Evolutionary conservation across 1,284 basidiomycete species (phyloP).

Genomic region (Cryptococcus sp.): DNA sequence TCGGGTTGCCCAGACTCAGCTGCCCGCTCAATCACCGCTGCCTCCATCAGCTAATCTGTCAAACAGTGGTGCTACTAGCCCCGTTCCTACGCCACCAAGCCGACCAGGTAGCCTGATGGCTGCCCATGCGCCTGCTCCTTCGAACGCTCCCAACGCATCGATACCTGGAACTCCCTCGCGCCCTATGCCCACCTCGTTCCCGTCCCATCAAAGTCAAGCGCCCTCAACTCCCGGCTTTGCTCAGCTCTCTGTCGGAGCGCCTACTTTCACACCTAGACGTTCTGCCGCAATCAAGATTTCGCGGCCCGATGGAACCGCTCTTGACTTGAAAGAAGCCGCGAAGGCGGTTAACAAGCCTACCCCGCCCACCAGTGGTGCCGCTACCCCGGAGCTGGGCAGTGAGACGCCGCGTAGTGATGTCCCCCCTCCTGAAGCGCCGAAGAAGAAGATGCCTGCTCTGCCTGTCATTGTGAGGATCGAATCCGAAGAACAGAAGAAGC

Average conservation of each 20-base stretch:
- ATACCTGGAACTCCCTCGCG: slow-evolving; percentile 38
- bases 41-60: slow-evolving; percentile 34
- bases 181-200: slow-evolving; percentile 33
- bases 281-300: slow-evolving; percentile 47
- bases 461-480: slow-evolving; percentile 56
- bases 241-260: slow-evolving; percentile 36
- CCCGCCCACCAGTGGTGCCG: slow-evolving; percentile 24
- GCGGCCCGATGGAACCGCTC: slow-evolving; percentile 47
- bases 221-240: slow-evolving; percentile 16
- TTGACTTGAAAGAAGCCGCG: slow-evolving; percentile 46
- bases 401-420: not conserved
- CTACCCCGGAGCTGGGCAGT: slow-evolving; percentile 28
- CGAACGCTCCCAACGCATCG: slow-evolving; percentile 25
- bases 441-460: slow-evolving; percentile 37
- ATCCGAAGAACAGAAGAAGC: slow-evolving; percentile 56
- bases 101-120: slow-evolving; percentile 38
- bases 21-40: slow-evolving; percentile 33
- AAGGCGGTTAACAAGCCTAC: slow-evolving; percentile 29
- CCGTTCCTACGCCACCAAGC: slow-evolving; percentile 41
- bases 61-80: slow-evolving; percentile 35
- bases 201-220: slow-evolving; percentile 22
- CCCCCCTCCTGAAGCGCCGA: slow-evolving; percentile 21
- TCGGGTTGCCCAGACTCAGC: slow-evolving; percentile 29
- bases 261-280: slow-evolving; percentile 45
- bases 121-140: slow-evolving; percentile 30